A percentile compares a stretch with the other conserved stretches of the same genome.
phyloP scores from a whole-genome alignment of 176 grass and related monocot species.

The Chrysopogon serrulatus region DNA sequence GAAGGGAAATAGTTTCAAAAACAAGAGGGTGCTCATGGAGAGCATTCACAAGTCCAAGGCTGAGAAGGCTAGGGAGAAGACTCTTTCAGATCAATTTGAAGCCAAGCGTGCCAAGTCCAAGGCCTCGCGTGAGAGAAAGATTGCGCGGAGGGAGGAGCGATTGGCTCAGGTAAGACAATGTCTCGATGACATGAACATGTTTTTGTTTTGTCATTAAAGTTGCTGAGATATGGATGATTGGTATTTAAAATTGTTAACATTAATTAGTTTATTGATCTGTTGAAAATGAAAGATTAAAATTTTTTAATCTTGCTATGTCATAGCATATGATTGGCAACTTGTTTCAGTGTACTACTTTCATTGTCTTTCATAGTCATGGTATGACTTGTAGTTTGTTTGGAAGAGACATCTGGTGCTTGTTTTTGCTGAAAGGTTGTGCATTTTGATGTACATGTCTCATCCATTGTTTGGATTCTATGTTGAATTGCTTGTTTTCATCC shows the following conservation, averaged over 20 bases:
- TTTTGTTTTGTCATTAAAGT: not conserved
- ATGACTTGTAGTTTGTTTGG: not conserved
- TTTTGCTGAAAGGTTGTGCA: too few relatives aligned
- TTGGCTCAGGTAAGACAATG: slow-evolving; percentile 23
- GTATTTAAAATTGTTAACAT: not conserved
- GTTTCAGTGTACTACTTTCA: not conserved
- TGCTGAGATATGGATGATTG: too few relatives aligned
- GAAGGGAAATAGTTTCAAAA: not conserved
- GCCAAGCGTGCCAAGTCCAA: slow-evolving; percentile 46
- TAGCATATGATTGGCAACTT: not conserved
- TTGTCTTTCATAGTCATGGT: not conserved
- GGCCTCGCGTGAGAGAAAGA: slow-evolving; percentile 35
- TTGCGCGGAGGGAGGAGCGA: slow-evolving; percentile 39
- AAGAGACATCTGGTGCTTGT: not conserved
- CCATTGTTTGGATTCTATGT: not conserved
- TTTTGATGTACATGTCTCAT: not conserved
- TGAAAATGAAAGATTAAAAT: not conserved
- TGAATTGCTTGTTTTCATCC: not conserved
- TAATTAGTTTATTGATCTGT: not conserved
- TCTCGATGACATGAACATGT: too few relatives aligned
- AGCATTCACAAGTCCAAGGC: not conserved
- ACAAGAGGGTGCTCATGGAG: slow-evolving; percentile 12
- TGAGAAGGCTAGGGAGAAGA: slow-evolving; percentile 1
- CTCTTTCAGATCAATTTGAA: slow-evolving; percentile 5
- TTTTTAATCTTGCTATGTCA: not conserved